Conservation (phyloP, 2,329 filamentous ascomycete genomes). For the Curvularia sp. region DNA sequence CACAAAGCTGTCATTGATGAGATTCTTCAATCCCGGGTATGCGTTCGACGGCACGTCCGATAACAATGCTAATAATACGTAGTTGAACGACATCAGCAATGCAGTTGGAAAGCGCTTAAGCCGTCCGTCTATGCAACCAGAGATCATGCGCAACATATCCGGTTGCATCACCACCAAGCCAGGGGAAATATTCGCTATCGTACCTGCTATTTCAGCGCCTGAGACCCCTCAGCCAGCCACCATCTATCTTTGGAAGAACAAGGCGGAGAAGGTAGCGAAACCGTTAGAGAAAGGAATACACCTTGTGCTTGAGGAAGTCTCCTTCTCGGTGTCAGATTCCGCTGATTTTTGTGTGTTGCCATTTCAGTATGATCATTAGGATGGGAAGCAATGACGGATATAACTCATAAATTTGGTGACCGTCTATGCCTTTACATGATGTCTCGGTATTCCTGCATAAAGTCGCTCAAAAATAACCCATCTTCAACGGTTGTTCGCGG, state of each 20-base stretch:
- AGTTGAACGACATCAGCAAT: conserved; percentile 6
- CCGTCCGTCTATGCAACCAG: conserved; percentile 3
- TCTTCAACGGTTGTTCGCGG: neutral
- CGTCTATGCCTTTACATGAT: conserved; percentile 1
- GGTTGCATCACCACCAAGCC: conserved; percentile 4
- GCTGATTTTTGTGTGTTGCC: conserved; percentile 3
- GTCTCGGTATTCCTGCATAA: conserved; percentile 7
- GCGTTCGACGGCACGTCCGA: neutral
- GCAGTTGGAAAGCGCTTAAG: conserved; percentile 2
- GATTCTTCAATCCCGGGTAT: conserved; percentile 1
- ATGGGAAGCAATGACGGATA: neutral
- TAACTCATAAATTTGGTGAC: conserved; percentile 1
- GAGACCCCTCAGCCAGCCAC: conserved; percentile 2
- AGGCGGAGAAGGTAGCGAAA: conserved; percentile 1
- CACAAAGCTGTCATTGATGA: conserved; percentile 3
- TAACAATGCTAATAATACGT: conserved; percentile 1
- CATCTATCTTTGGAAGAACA: conserved; percentile 6
- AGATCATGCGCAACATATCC: conserved; percentile 5
- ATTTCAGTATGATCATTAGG: neutral
- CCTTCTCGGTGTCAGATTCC: neutral
- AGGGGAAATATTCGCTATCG: conserved; percentile 4
- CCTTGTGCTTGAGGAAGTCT: conserved; percentile 1
- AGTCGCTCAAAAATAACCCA: conserved; percentile 7
- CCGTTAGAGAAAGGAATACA: conserved; percentile 5
- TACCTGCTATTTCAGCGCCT: neutral